phyloP scores from a whole-genome alignment of 805 yeast species.

The Lachancea kluyveri region DNA sequence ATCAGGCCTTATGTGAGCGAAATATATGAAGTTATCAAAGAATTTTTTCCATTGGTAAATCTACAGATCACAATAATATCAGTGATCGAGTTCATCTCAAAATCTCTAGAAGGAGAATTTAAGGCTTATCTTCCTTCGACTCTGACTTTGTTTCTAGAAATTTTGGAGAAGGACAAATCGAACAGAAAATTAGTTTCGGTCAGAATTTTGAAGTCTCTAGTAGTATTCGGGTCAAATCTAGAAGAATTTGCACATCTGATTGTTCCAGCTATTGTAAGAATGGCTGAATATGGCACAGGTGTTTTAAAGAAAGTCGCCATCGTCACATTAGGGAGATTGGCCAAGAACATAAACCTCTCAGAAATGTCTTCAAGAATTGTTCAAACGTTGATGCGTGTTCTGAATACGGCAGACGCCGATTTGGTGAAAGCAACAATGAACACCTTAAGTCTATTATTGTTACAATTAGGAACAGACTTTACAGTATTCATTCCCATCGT shows the following conservation, averaged over 20 bases:
- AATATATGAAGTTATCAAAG: conserved; percentile 68
- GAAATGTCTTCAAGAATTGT: conserved; percentile 90
- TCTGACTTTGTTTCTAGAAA: conserved; percentile 66
- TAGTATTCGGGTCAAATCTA: conserved; percentile 77
- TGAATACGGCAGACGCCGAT: conserved; percentile 49
- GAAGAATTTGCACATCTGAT: conserved; percentile 86
- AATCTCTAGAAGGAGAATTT: conserved; percentile 87
- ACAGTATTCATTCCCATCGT: conserved; percentile 81
- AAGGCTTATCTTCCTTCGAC: conserved; percentile 75
- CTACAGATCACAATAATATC: conserved; percentile 75
- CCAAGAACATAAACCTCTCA: conserved; percentile 62
- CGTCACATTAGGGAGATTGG: conserved; percentile 73
- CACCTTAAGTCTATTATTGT: conserved; percentile 66
- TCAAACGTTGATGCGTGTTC: conserved; percentile 74
- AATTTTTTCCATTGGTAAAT: conserved; percentile 56
- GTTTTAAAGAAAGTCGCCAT: conserved; percentile 67
- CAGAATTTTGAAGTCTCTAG: conserved; percentile 75
- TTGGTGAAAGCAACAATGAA: conserved; percentile 62
- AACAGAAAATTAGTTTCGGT: conserved; percentile 54
- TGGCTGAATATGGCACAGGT: conserved; percentile 66
- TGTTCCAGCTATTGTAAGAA: conserved; percentile 75
- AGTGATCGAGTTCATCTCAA: conserved; percentile 76
- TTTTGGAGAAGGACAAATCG: conserved; percentile 67
- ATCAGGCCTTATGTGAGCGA: conserved; percentile 76
- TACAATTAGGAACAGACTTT: conserved; percentile 82